Conservation (phyloP, 2,329 filamentous ascomycete species). For the Stenocarpella maydis region DNA sequence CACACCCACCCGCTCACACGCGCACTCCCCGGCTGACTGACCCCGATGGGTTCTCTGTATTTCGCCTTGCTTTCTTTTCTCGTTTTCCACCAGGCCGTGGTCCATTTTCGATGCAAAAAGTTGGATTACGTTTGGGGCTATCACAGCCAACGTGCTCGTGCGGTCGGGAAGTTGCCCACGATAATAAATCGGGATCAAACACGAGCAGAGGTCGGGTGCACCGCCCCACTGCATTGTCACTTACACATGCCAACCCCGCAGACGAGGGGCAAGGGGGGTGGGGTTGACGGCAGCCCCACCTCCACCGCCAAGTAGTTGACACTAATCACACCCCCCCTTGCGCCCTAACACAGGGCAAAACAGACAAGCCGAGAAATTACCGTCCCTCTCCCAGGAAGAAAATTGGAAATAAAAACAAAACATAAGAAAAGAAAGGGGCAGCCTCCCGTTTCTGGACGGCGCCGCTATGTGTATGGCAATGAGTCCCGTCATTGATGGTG, state of each 20-base stretch:
- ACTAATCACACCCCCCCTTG: no score
- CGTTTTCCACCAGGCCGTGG: neutral
- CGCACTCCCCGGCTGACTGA: neutral
- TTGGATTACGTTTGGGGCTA: neutral
- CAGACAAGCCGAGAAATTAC: constrained; percentile 17
- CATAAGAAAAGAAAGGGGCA: neutral
- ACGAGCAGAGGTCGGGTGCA: constrained; percentile 14
- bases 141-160: neutral
- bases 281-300: constrained; percentile 24
- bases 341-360: constrained; percentile 4
- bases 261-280: constrained; percentile 26
- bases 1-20: neutral
- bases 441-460: constrained; percentile 6
- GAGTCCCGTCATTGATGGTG: constrained; percentile 24
- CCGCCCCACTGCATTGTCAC: constrained; percentile 16
- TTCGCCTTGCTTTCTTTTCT: constrained; percentile 6
- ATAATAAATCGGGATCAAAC: constrained; percentile 31
- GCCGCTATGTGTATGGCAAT: constrained; percentile 9
- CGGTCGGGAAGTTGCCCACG: constrained; percentile 5
- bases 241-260: constrained; percentile 31
- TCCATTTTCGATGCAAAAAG: constrained; percentile 3
- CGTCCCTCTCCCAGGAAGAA: constrained; percentile 1
- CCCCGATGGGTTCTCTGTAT: neutral
- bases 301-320: no score
- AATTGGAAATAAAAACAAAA: no score